Evolutionary conservation across 345 rosid genomes (phyloP).

Genomic region (Psidium guajava): DNA sequence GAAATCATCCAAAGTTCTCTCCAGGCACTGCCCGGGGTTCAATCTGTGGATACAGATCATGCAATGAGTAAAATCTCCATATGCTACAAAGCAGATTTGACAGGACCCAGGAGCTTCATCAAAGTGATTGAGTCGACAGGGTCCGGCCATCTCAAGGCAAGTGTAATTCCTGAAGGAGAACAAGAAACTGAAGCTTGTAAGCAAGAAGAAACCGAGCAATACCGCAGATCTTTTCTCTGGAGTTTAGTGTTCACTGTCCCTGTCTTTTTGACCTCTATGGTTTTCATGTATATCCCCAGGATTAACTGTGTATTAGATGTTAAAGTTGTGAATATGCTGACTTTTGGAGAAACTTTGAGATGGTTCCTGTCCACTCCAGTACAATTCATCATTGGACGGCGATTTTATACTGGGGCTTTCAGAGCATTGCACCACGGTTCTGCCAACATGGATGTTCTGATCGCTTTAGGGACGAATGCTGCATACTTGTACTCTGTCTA

Average conservation of each 20-base stretch:
- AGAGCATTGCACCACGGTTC: constrained; percentile 65
- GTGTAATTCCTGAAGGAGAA: constrained; percentile 42
- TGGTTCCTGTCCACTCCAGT: constrained; percentile 75
- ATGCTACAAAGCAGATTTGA: constrained; percentile 48
- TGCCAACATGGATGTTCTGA: constrained; percentile 86
- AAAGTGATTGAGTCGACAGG: constrained; percentile 60
- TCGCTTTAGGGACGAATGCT: constrained; percentile 79
- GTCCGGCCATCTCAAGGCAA: constrained; percentile 45
- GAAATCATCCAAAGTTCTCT: constrained; percentile 38
- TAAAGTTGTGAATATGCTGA: constrained; percentile 60
- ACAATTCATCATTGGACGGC: constrained; percentile 67
- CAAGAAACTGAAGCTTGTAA: constrained; percentile 45
- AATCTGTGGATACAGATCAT: constrained; percentile 18
- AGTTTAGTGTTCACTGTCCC: constrained; percentile 79
- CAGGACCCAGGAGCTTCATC: constrained; percentile 70
- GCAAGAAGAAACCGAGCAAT: constrained; percentile 48
- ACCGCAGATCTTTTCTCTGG: constrained; percentile 47
- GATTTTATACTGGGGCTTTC: constrained; percentile 68
- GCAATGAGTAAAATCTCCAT: constrained; percentile 8
- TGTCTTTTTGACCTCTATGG: constrained; percentile 66
- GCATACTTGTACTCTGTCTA: constrained; percentile 87
- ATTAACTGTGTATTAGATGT: constrained; percentile 37
- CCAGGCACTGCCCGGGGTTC: constrained; percentile 70
- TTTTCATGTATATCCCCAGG: constrained; percentile 67
- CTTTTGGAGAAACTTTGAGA: constrained; percentile 46